A percentile compares a stretch with the other conserved stretches of the same genome.
These are phyloP conservation scores for Metschnikowia peoriensis DNA, from an alignment of 805 yeast genomes.

Conservation along the genomic window DNA sequence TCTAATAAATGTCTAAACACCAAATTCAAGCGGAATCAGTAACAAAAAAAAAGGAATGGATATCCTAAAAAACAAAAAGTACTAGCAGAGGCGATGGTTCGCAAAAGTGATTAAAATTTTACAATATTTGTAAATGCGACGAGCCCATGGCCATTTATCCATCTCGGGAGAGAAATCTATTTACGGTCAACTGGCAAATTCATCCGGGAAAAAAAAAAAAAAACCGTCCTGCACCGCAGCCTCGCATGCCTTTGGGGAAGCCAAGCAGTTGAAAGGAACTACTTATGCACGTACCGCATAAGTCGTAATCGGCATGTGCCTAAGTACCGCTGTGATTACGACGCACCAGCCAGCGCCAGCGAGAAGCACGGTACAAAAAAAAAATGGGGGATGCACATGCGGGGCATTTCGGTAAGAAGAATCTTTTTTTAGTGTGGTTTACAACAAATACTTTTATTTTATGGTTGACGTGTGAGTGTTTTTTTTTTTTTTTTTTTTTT, in stretches of 20 bases:
- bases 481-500: too few species aligned
- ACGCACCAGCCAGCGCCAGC: conserved; percentile 2
- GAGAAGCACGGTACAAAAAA: not conserved
- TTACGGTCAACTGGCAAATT: conserved; percentile 2
- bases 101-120: not conserved
- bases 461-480: too few species aligned
- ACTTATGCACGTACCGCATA: conserved; percentile 2
- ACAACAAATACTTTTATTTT: too few species aligned
- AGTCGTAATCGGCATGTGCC: conserved; percentile 3
- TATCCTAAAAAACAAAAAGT: not conserved
- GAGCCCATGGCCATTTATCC: conserved; percentile 2
- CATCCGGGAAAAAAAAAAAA: not conserved
- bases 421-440: not conserved
- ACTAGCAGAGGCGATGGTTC: not conserved
- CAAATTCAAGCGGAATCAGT: not conserved
- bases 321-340: not conserved
- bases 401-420: not conserved
- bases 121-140: not conserved
- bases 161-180: not conserved
- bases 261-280: conserved; percentile 5
- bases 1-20: not conserved
- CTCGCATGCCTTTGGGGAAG: conserved; percentile 1
- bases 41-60: not conserved
- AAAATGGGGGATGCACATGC: not conserved
- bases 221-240: conserved; percentile 1